These are phyloP conservation scores for Kwoniella mangroviensis DNA, from an alignment of 768 basidiomycete species.

Conservation along the genomic window DNA sequence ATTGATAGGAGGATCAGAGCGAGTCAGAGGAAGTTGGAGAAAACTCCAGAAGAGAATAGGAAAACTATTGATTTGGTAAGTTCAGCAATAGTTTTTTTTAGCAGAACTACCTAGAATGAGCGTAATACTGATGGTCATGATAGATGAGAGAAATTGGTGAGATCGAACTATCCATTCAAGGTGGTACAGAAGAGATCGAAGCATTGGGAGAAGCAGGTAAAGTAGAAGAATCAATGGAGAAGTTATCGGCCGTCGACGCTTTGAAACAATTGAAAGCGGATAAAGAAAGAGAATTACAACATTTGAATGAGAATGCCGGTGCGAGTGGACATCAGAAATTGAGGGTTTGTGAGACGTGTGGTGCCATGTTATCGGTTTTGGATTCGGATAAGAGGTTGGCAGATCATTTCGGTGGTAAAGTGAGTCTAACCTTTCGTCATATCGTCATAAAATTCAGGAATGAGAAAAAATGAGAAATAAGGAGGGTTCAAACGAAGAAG, in stretches of 20 bases:
- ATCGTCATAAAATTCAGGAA: too few relatives aligned
- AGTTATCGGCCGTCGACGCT: constrained; percentile 96
- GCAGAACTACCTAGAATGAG: background rate
- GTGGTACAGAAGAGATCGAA: constrained; percentile 98
- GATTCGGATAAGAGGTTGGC: constrained; percentile 98
- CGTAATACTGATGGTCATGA: background rate
- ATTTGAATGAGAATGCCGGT: constrained; percentile 95
- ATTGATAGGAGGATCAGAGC: constrained; percentile 94
- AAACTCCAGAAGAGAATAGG: constrained; percentile 99
- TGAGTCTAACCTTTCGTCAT: too few relatives aligned
- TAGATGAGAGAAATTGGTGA: constrained; percentile 99
- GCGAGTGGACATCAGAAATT: constrained; percentile 99
- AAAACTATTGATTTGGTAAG: constrained; percentile 93
- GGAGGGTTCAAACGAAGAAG: background rate
- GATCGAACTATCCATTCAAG: constrained; percentile 97
- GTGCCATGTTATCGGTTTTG: constrained; percentile 96
- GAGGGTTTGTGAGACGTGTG: constrained; percentile 97
- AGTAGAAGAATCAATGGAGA: constrained; percentile 97
- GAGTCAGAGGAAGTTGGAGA: constrained; percentile 92
- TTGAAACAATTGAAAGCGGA: constrained; percentile 93
- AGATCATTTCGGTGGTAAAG: constrained; percentile 99
- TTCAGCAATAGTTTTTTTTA: constrained; percentile 6
- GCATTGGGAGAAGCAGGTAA: constrained; percentile 95
- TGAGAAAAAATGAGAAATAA: too few relatives aligned
- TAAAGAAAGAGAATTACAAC: constrained; percentile 96